A percentile compares a stretch with the other conserved stretches of the same genome.
Conservation (phyloP, 768 basidiomycete species). For the Mycena rosella region DNA sequence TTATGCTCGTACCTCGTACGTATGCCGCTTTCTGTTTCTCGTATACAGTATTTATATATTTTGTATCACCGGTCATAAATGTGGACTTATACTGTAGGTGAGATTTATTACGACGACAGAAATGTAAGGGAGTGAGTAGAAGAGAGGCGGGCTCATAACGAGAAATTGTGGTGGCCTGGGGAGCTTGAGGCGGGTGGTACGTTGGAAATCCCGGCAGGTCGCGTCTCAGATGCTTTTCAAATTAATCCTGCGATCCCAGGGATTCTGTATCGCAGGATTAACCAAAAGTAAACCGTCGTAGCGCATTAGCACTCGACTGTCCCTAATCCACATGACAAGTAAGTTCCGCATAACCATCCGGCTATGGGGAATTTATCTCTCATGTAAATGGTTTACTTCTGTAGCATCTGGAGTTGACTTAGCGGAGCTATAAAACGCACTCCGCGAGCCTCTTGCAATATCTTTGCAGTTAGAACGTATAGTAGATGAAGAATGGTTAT, state of each 20-base stretch:
- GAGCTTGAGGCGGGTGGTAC: too few relatives aligned
- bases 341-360: not conserved
- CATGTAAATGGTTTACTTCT: conserved; percentile 6
- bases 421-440: not conserved
- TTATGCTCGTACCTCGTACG: too few relatives aligned
- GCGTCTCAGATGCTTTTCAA: not conserved
- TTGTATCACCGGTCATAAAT: too few relatives aligned
- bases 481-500: not conserved
- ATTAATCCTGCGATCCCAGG: not conserved
- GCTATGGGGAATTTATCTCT: not conserved
- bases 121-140: too few relatives aligned
- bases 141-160: too few relatives aligned
- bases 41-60: too few relatives aligned
- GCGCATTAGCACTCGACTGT: not conserved
- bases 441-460: not conserved
- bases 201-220: too few relatives aligned
- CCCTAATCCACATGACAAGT: not conserved
- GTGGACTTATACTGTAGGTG: too few relatives aligned
- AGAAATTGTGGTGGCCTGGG: too few relatives aligned
- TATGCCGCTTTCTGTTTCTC: too few relatives aligned
- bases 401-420: not conserved
- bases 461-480: not conserved
- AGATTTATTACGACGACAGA: too few relatives aligned
- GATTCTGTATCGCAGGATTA: not conserved
- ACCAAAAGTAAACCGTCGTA: not conserved